Conservation (phyloP, 495 filamentous ascomycete genomes). For the Penicillium goetzii region DNA sequence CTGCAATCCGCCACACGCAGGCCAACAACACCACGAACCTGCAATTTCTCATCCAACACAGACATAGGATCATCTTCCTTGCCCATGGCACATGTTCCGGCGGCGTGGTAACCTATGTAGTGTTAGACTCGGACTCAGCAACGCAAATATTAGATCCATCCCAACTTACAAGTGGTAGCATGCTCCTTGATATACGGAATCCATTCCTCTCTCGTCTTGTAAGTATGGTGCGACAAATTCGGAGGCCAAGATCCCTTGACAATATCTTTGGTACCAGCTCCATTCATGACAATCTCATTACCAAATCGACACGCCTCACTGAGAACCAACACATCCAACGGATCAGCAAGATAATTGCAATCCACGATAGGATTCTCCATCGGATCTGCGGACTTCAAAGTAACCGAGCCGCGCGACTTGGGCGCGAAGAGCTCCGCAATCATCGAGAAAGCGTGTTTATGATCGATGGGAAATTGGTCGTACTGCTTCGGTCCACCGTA, state of each 20-base stretch:
- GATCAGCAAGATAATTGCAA: conserved; percentile 53
- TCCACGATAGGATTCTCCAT: conserved; percentile 51
- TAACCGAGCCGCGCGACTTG: conserved; percentile 47
- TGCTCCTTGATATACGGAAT: conserved; percentile 50
- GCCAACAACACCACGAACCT: conserved; percentile 54
- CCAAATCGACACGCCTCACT: conserved; percentile 54
- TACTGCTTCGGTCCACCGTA: conserved; percentile 58
- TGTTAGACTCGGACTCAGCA: conserved; percentile 16
- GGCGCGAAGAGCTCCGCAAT: conserved; percentile 47
- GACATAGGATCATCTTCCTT: conserved; percentile 47
- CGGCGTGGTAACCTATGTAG: conserved; percentile 51
- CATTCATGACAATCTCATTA: conserved; percentile 58
- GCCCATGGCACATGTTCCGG: conserved; percentile 60
- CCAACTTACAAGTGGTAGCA: conserved; percentile 55
- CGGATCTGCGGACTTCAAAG: conserved; percentile 40
- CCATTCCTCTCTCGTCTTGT: conserved; percentile 54
- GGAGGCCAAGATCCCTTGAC: conserved; percentile 59
- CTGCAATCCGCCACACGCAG: conserved; percentile 61
- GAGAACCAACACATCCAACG: conserved; percentile 52
- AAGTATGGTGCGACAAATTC: conserved; percentile 47
- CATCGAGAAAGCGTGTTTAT: conserved; percentile 48
- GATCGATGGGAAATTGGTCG: conserved; percentile 45
- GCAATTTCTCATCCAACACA: conserved; percentile 58
- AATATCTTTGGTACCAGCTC: conserved; percentile 57
- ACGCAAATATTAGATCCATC: not conserved